phyloP scores from a whole-genome alignment of 164 flowering plant genomes.

The Cinnamomum micranthum region DNA sequence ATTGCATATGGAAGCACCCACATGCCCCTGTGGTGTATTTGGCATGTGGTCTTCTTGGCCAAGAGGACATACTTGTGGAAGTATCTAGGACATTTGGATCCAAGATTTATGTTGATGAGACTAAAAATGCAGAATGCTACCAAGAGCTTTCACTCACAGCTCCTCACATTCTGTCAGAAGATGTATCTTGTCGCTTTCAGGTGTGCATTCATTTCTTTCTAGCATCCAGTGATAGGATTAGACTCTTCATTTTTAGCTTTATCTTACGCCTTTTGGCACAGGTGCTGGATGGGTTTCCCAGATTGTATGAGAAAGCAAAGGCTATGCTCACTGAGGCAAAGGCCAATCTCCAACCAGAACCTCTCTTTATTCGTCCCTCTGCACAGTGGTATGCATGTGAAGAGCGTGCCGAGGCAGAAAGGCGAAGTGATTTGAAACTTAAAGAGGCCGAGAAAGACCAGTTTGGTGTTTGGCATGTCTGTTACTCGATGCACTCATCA shows the following conservation, averaged over 20 bases:
- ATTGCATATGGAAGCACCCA: conserved; percentile 97
- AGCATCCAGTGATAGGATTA: background rate
- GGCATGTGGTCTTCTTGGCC: conserved; percentile 80
- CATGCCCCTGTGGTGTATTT: conserved; percentile 64
- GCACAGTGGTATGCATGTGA: conserved; percentile 81
- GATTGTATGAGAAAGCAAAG: conserved; percentile 57
- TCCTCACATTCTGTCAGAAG: conserved; percentile 63
- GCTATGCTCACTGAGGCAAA: conserved; percentile 52
- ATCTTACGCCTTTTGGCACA: conserved; percentile 1
- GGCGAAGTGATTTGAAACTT: conserved; percentile 28
- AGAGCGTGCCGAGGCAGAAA: conserved; percentile 31
- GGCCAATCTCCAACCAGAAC: conserved; percentile 51
- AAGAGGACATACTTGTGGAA: conserved; percentile 63
- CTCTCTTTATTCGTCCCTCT: conserved; percentile 84
- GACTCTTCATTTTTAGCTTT: background rate
- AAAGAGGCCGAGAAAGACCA: conserved; percentile 55
- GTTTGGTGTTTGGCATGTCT: conserved; percentile 87
- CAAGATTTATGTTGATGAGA: conserved; percentile 65
- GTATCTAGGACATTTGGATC: conserved; percentile 78
- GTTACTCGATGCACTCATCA: conserved; percentile 87
- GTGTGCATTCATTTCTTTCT: conserved; percentile 3
- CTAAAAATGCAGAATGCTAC: conserved; percentile 41
- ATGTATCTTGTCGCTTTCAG: conserved; percentile 58
- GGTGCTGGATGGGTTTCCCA: conserved; percentile 65
- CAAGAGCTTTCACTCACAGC: conserved; percentile 39